A percentile compares a stretch with the other conserved stretches of the same genome.
These are phyloP conservation scores for Zalaria obscura DNA, from an alignment of 2,329 filamentous ascomycete species.

Conservation along the genomic window DNA sequence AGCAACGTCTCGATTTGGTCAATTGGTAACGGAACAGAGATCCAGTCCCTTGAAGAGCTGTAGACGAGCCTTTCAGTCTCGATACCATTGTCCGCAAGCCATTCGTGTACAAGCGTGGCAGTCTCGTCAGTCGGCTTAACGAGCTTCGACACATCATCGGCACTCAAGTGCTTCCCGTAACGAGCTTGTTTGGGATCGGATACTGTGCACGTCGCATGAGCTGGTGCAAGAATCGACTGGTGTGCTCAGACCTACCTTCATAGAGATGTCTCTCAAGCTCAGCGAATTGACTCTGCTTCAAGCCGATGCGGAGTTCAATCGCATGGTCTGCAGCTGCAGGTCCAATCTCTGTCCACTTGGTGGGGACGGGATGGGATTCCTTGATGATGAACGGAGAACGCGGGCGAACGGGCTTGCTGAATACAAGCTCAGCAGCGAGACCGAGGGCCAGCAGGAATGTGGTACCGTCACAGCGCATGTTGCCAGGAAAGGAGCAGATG, in stretches of 20 bases:
- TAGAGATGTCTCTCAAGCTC: slow-evolving; percentile 41
- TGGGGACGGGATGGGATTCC: slow-evolving; percentile 39
- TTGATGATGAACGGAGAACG: slow-evolving; percentile 37
- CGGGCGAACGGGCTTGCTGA: slow-evolving; percentile 1
- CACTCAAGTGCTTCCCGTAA: slow-evolving; percentile 39
- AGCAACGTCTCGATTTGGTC: slow-evolving; percentile 38
- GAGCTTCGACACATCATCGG: slow-evolving; percentile 38
- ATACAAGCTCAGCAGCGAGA: slow-evolving; percentile 1
- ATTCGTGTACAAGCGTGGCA: slow-evolving; percentile 37
- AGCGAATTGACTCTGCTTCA: slow-evolving; percentile 43
- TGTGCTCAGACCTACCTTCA: slow-evolving; percentile 23
- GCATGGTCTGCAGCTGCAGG: slow-evolving; percentile 33
- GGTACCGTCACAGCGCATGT: slow-evolving; percentile 1
- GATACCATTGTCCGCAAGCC: slow-evolving; percentile 41
- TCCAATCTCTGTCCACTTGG: slow-evolving; percentile 34
- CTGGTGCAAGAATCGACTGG: neutral
- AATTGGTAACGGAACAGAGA: slow-evolving; percentile 39
- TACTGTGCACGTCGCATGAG: slow-evolving; percentile 16
- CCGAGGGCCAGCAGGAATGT: slow-evolving; percentile 4
- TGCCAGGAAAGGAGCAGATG: neutral
- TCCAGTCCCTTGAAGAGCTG: slow-evolving; percentile 43
- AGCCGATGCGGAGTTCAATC: slow-evolving; percentile 42
- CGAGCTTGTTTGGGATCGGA: slow-evolving; percentile 38
- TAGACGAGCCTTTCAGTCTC: slow-evolving; percentile 24
- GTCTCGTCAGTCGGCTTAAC: slow-evolving; percentile 39